A percentile compares a stretch with the other conserved stretches of the same genome.
Evolutionary conservation across 106 monocot genomes (phyloP).

Genomic region (Dendrobium officinale): DNA sequence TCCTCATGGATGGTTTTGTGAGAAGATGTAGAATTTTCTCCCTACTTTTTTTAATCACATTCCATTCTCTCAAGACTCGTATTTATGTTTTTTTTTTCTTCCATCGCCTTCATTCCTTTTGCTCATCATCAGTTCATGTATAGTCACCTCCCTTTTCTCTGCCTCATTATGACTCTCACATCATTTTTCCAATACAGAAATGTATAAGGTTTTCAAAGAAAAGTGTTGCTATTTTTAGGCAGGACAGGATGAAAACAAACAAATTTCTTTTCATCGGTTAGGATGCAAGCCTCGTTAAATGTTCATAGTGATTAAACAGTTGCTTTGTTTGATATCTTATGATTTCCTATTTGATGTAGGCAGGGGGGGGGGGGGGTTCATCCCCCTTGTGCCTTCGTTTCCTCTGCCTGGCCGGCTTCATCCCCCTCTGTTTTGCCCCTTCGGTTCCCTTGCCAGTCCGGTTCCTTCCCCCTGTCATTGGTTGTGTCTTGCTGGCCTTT

Average conservation of each 20-base stretch:
- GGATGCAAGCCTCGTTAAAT: not conserved
- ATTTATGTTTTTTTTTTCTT: not conserved
- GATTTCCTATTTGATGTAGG: not conserved
- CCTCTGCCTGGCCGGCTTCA: too few species aligned
- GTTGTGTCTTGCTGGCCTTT: too few species aligned
- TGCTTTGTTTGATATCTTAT: not conserved
- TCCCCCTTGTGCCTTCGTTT: too few species aligned
- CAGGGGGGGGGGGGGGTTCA: too few species aligned
- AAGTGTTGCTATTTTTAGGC: not conserved
- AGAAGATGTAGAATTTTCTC: not conserved
- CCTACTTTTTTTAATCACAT: not conserved
- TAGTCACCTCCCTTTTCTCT: not conserved
- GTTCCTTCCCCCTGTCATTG: too few species aligned
- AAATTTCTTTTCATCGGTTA: not conserved
- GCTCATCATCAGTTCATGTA: not conserved
- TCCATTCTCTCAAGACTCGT: not conserved
- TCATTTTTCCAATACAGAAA: not conserved
- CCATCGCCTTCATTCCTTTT: not conserved
- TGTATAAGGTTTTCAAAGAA: not conserved
- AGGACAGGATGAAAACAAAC: not conserved
- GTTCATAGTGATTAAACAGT: not conserved
- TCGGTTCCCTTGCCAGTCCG: too few species aligned
- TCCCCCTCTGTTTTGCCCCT: too few species aligned
- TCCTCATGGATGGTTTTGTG: not conserved
- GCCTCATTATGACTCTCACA: not conserved